Percentiles rank a stretch among this genome's conserved stretches.
Conservation (phyloP, 306 rosid genomes). For the Arachis stenosperma region DNA sequence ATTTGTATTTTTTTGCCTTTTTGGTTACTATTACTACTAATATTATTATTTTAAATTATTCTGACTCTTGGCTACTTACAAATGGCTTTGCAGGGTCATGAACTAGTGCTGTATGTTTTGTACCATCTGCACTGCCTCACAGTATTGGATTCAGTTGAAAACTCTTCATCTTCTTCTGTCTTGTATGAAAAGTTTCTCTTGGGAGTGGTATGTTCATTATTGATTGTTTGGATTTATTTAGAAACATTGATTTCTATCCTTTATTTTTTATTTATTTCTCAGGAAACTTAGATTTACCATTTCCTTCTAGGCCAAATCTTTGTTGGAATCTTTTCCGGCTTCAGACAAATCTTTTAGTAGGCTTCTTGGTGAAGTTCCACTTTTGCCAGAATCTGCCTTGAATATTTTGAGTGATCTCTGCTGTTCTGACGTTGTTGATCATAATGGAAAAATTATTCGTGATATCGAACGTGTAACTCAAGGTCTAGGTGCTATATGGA, state of each 20-base stretch:
- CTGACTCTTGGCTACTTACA: constrained; percentile 21
- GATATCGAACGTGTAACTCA: constrained; percentile 96
- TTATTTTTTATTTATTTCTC: constrained; percentile 22
- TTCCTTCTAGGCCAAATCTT: constrained; percentile 67
- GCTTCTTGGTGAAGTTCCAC: constrained; percentile 94
- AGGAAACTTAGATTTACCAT: constrained; percentile 33
- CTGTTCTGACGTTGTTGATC: constrained; percentile 65
- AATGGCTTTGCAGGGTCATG: constrained; percentile 82
- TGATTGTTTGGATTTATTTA: constrained; percentile 33
- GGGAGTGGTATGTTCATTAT: constrained; percentile 73
- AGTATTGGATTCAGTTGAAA: constrained; percentile 61
- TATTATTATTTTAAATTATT: constrained; percentile 9
- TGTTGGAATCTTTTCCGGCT: constrained; percentile 87
- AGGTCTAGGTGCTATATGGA: constrained; percentile 98
- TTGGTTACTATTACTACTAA: constrained; percentile 2
- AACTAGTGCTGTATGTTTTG: constrained; percentile 82
- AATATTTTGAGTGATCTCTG: constrained; percentile 81
- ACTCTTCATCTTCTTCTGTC: constrained; percentile 58
- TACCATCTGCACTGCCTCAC: constrained; percentile 77
- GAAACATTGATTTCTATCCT: background rate
- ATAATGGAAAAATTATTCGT: constrained; percentile 67
- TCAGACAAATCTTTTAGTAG: constrained; percentile 94
- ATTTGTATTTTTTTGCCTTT: constrained; percentile 6
- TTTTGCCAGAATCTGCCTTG: constrained; percentile 76
- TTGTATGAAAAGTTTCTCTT: constrained; percentile 85